Percentiles rank a stretch among this genome's conserved stretches.
Evolutionary conservation across 164 flowering plant species (phyloP).

Genomic region (Vitis rupestris): DNA sequence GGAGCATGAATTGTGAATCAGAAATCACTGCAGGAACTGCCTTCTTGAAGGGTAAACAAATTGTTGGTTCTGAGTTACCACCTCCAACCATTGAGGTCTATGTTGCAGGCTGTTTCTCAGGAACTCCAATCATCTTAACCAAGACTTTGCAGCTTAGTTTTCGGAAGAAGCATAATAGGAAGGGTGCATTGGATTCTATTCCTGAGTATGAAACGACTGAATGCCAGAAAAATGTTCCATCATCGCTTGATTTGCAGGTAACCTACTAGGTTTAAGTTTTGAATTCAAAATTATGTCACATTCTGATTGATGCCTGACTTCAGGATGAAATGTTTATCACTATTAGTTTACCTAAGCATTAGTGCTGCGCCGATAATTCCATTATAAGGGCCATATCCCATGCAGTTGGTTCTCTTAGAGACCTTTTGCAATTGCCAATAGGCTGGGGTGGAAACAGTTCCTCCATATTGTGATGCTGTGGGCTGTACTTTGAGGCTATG

Average conservation of each 20-base stretch:
- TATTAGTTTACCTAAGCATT: too few relatives aligned
- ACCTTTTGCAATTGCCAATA: too few relatives aligned
- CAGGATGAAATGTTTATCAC: too few relatives aligned
- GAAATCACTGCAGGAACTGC: slow-evolving; percentile 39
- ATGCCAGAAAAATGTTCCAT: slow-evolving; percentile 32
- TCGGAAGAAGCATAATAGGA: slow-evolving; percentile 57
- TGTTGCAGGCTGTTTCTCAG: slow-evolving; percentile 72
- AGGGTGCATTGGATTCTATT: slow-evolving; percentile 59
- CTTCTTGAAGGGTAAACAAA: slow-evolving; percentile 60
- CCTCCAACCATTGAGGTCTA: slow-evolving; percentile 78
- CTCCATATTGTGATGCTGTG: too few relatives aligned
- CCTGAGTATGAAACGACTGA: slow-evolving; percentile 69
- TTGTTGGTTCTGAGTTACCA: slow-evolving; percentile 35
- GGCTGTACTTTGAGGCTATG: background rate
- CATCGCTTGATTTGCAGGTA: slow-evolving; percentile 68
- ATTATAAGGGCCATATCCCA: too few relatives aligned
- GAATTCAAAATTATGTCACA: too few relatives aligned
- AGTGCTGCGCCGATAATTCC: too few relatives aligned
- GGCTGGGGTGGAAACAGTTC: too few relatives aligned
- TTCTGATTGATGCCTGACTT: too few relatives aligned
- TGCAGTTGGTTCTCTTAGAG: too few relatives aligned
- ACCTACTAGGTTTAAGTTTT: background rate
- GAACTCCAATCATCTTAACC: slow-evolving; percentile 74
- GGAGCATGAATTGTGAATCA: slow-evolving; percentile 73
- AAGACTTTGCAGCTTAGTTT: slow-evolving; percentile 60